Percentiles rank a stretch among this genome's conserved stretches.
These are phyloP conservation scores for Phytophthora pseudosyringae DNA, from an alignment of 352 stramenopile species.

Conservation along the genomic window DNA sequence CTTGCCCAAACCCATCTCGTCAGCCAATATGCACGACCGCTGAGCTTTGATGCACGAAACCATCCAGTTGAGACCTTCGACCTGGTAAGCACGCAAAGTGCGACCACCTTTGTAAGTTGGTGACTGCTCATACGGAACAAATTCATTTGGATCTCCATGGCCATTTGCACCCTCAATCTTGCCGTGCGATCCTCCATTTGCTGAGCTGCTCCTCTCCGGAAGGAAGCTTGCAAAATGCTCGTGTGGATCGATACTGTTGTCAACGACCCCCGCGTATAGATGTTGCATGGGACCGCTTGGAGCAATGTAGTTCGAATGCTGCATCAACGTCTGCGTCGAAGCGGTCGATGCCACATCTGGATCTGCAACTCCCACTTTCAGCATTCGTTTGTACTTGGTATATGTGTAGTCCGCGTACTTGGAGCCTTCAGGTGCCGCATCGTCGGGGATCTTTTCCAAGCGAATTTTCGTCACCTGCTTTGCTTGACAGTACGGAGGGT, in stretches of 20 bases:
- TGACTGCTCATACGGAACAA: slow-evolving; percentile 90
- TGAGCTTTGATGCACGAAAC: slow-evolving; percentile 88
- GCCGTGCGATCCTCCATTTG: slow-evolving; percentile 1
- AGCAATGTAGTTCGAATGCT: slow-evolving; percentile 69
- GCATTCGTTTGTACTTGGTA: slow-evolving; percentile 61
- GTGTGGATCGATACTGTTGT: slow-evolving; percentile 90
- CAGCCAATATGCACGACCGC: slow-evolving; percentile 88
- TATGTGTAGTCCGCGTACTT: slow-evolving; percentile 79
- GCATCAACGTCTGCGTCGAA: slow-evolving; percentile 43
- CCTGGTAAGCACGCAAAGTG: slow-evolving; percentile 83
- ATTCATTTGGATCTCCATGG: slow-evolving; percentile 59
- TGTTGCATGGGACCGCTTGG: slow-evolving; percentile 89
- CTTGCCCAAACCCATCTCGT: slow-evolving; percentile 95
- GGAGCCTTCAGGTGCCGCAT: slow-evolving; percentile 42
- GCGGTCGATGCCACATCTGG: slow-evolving; percentile 36
- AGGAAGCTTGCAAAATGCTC: slow-evolving; percentile 91
- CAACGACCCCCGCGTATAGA: slow-evolving; percentile 86
- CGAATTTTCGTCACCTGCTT: slow-evolving; percentile 59
- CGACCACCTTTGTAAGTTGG: slow-evolving; percentile 88
- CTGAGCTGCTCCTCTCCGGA: slow-evolving; percentile 39
- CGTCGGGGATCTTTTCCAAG: slow-evolving; percentile 48
- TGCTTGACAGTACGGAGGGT: slow-evolving; percentile 71
- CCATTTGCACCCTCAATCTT: slow-evolving; percentile 20
- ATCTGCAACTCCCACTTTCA: slow-evolving; percentile 63
- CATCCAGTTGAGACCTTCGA: slow-evolving; percentile 92